Percentiles rank a stretch among this genome's conserved stretches.
These are phyloP conservation scores for Leptodontidium sp. DNA, from an alignment of 2,329 filamentous ascomycete species.

Conservation along the genomic window DNA sequence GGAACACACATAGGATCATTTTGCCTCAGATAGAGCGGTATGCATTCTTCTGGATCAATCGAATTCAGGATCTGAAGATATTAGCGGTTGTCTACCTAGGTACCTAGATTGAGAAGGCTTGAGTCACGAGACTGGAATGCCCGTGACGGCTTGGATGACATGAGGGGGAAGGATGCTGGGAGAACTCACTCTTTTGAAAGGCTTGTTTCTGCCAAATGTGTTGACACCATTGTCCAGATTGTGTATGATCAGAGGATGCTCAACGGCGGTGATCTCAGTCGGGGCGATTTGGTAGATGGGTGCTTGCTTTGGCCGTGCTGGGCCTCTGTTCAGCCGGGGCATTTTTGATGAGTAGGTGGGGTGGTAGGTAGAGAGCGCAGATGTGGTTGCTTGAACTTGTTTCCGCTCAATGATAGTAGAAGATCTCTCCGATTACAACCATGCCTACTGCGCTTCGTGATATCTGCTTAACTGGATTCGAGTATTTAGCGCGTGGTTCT, in stretches of 20 bases:
- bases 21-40: slow-evolving; percentile 79
- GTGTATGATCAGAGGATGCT: slow-evolving; percentile 72
- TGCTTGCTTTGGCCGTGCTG: slow-evolving; percentile 30
- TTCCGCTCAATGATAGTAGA: too few relatives aligned
- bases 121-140: slow-evolving; percentile 33
- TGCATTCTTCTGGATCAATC: slow-evolving; percentile 55
- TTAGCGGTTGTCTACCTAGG: neutral
- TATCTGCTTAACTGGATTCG: neutral
- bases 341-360: neutral
- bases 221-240: slow-evolving; percentile 70
- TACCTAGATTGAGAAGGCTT: neutral
- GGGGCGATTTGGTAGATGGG: slow-evolving; percentile 60
- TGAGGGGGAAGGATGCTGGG: neutral
- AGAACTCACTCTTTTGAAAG: slow-evolving; percentile 44
- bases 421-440: neutral
- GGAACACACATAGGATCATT: slow-evolving; percentile 82
- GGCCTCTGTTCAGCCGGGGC: slow-evolving; percentile 16
- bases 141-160: neutral
- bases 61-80: slow-evolving; percentile 54
- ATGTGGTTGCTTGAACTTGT: neutral
- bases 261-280: slow-evolving; percentile 64
- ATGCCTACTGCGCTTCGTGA: neutral
- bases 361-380: neutral
- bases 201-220: slow-evolving; percentile 59
- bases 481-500: too few relatives aligned